phyloP scores from a whole-genome alignment of 2,329 filamentous ascomycete genomes.

The Scortechinia acanthostroma region DNA sequence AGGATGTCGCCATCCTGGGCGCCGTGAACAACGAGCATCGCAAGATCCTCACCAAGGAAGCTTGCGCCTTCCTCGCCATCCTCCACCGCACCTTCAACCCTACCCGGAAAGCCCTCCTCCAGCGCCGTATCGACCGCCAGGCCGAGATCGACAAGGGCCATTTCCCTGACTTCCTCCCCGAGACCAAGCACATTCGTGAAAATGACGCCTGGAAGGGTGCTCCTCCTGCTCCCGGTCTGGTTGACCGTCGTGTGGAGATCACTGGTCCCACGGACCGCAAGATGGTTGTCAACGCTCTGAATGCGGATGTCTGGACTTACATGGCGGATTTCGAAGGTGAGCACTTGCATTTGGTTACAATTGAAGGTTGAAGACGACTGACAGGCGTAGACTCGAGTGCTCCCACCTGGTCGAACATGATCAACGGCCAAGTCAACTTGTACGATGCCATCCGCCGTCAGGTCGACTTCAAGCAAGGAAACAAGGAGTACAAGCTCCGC shows the following conservation, averaged over 20 bases:
- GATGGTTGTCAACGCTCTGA: slow-evolving; percentile 97
- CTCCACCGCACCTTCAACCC: slow-evolving; percentile 91
- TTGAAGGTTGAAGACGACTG: slow-evolving; percentile 24
- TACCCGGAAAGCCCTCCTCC: slow-evolving; percentile 79
- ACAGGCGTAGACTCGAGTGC: slow-evolving; percentile 93
- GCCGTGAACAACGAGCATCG: slow-evolving; percentile 69
- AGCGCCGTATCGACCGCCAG: slow-evolving; percentile 80
- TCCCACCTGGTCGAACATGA: slow-evolving; percentile 98
- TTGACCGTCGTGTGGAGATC: slow-evolving; percentile 92
- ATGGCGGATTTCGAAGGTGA: slow-evolving; percentile 99
- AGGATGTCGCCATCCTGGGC: slow-evolving; percentile 82
- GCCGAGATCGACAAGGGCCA: slow-evolving; percentile 85
- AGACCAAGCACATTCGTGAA: slow-evolving; percentile 92
- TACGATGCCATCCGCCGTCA: slow-evolving; percentile 91
- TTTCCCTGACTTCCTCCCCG: slow-evolving; percentile 87
- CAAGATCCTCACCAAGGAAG: slow-evolving; percentile 87
- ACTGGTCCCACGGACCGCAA: slow-evolving; percentile 95
- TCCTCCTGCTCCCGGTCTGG: slow-evolving; percentile 80
- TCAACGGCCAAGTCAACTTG: slow-evolving; percentile 94
- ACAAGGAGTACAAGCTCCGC: slow-evolving; percentile 95
- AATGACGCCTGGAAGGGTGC: slow-evolving; percentile 91
- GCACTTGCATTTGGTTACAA: slow-evolving; percentile 3
- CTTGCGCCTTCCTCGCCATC: slow-evolving; percentile 84
- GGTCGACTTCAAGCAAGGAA: slow-evolving; percentile 90
- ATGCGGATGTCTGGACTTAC: slow-evolving; percentile 94